Conservation (phyloP, 176 grass and related monocot species). For the Tillandsia leiboldiana region DNA sequence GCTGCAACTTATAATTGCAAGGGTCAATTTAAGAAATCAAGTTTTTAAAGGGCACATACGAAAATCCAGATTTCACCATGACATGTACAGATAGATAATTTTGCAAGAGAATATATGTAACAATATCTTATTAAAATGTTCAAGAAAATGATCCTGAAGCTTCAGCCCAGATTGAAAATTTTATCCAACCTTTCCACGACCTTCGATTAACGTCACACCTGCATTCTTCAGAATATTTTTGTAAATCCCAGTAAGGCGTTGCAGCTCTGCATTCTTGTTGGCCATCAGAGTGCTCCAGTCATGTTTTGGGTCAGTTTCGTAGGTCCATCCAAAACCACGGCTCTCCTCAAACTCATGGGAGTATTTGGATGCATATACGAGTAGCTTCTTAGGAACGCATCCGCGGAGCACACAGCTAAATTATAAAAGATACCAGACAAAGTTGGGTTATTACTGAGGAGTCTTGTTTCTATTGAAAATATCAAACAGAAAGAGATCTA, state of each 20-base stretch:
- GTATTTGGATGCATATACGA: constrained; percentile 64
- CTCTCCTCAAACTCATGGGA: constrained; percentile 67
- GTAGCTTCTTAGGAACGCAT: constrained; percentile 70
- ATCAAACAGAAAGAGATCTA: background rate
- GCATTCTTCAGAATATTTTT: constrained; percentile 68
- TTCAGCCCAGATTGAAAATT: constrained; percentile 27
- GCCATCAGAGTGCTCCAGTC: constrained; percentile 64
- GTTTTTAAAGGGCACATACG: too few relatives aligned
- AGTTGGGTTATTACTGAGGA: background rate
- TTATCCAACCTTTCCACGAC: constrained; percentile 56
- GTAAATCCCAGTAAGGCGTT: constrained; percentile 62
- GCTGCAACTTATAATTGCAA: too few relatives aligned
- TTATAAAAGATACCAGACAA: constrained; percentile 12
- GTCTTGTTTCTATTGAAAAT: background rate
- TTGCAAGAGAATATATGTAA: too few relatives aligned
- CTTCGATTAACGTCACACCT: constrained; percentile 61
- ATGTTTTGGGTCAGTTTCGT: constrained; percentile 59
- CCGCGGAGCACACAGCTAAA: constrained; percentile 64
- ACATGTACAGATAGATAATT: too few relatives aligned
- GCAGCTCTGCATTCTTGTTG: constrained; percentile 73
- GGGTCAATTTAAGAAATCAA: too few relatives aligned
- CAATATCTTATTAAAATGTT: background rate
- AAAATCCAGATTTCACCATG: too few relatives aligned
- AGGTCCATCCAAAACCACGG: constrained; percentile 65
- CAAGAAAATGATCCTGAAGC: constrained; percentile 20